Conservation (phyloP, 164 flowering plant genomes). For the Buxus sempervirens region DNA sequence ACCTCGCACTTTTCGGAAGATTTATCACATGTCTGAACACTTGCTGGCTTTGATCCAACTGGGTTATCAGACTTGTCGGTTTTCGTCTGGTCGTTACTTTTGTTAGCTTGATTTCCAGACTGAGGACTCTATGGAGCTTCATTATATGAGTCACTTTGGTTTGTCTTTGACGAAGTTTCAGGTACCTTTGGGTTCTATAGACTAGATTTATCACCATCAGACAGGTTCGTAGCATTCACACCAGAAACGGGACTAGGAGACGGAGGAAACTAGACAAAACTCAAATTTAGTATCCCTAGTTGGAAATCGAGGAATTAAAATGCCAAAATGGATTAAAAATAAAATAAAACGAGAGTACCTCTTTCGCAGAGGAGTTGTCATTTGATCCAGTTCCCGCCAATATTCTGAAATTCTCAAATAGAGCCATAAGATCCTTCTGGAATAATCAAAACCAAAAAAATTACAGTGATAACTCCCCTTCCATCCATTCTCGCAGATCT, state of each 20-base stretch:
- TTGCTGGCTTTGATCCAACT: not conserved
- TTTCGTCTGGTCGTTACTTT: not conserved
- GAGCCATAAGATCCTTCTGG: no score
- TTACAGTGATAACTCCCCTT: slow-evolving; percentile 1
- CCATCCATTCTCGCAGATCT: slow-evolving; percentile 15
- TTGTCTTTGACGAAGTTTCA: no score
- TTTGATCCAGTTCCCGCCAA: not conserved
- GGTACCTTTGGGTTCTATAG: not conserved
- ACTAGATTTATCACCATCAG: not conserved
- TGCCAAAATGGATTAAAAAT: not conserved
- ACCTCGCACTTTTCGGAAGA: slow-evolving; percentile 14
- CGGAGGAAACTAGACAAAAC: slow-evolving; percentile 19
- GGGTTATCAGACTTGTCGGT: not conserved
- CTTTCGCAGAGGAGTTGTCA: not conserved
- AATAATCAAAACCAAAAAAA: not conserved
- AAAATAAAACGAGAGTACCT: not conserved
- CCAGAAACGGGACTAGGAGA: slow-evolving; percentile 21
- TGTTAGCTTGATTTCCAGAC: not conserved
- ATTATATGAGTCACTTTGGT: no score
- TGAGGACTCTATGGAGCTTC: not conserved
- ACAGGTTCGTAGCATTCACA: not conserved
- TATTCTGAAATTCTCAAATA: slow-evolving; percentile 1
- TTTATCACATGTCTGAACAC: slow-evolving; percentile 21
- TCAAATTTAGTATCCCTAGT: not conserved
- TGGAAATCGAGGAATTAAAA: not conserved